Evolutionary conservation across 225 moss, liverwort and hornwort species (phyloP), one percentile per base, ranked within the genome.

Genomic region (Polytrichum formosum): DNA sequence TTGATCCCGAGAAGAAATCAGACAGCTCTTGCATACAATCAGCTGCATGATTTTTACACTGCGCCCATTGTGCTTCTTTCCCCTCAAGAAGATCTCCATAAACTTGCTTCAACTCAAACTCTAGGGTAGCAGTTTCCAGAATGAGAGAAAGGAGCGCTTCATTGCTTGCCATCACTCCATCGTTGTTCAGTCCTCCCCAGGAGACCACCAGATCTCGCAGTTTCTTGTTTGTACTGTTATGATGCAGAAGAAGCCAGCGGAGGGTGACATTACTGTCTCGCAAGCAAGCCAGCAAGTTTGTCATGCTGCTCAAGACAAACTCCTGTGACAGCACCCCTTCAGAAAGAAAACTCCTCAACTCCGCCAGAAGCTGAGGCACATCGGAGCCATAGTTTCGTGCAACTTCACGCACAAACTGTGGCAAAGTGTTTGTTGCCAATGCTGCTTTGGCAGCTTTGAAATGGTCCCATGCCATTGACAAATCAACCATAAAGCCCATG

Each of bases 1-100:
- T 99, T 33, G 98, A 99, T 33, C 98, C 98, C 2, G 98, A 94
- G 75, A 99, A 99, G 71, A 90, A 99, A 61, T 94, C 98, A 65
- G 98, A 91, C 22, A 99, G 85, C 82, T 99, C 98, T 78, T 90
- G 84, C 75, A 90, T 91, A 61, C 87, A 93, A 28, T 92, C 98
- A 65, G 81, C 90, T 73, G 91, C 98, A 76, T 94, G 90, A 18
- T 82, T 84, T 82, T 87, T 92, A 76, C 94, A 94, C 56, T 93
- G 87, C 70, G 81, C 77, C 91, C 90, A 99, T 78, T 91, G 79
- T 21, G 61, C 66, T 74, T 89, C 91, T 76, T 90, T 98, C 37
- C 94, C 91, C 66, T 98, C 92, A 54, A 98, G 81, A 65, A 98
- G 83, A 64, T 92, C 88, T 61, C 92, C 87, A 60, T 98, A 98